These are phyloP conservation scores for Somion occarium DNA, from an alignment of 1,284 basidiomycete species.

Conservation along the genomic window DNA sequence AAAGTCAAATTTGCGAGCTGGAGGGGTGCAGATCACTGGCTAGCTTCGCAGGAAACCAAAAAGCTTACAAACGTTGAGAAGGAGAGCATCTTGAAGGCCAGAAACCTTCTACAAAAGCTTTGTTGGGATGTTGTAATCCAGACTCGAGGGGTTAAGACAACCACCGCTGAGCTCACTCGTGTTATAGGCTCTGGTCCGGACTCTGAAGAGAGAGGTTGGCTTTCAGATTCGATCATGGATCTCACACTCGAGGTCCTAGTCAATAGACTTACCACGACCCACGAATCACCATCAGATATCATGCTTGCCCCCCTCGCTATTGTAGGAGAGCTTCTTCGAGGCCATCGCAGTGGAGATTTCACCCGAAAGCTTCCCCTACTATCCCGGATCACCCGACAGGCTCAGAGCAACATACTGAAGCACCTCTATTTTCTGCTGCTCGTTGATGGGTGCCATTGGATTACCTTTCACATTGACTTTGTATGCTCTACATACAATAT, in stretches of 20 bases:
- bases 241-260: neutral
- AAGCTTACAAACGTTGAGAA: neutral
- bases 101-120: neutral
- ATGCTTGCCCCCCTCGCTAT: no score
- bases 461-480: neutral
- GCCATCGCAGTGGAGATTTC: no score
- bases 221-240: neutral
- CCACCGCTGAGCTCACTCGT: neutral
- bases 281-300: no score
- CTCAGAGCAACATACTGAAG: no score
- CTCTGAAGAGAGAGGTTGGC: neutral
- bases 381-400: no score
- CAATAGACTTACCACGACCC: no score
- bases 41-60: neutral
- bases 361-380: no score
- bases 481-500: neutral
- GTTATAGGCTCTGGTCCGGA: neutral
- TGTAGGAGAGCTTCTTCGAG: no score
- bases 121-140: neutral
- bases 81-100: neutral
- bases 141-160: no score
- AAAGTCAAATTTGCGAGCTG: neutral
- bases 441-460: neutral
- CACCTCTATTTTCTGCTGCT: neutral
- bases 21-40: neutral